Base-by-base conservation (phyloP, 2,329 filamentous ascomycete species). In the Endocalyx cinctus region DNA sequence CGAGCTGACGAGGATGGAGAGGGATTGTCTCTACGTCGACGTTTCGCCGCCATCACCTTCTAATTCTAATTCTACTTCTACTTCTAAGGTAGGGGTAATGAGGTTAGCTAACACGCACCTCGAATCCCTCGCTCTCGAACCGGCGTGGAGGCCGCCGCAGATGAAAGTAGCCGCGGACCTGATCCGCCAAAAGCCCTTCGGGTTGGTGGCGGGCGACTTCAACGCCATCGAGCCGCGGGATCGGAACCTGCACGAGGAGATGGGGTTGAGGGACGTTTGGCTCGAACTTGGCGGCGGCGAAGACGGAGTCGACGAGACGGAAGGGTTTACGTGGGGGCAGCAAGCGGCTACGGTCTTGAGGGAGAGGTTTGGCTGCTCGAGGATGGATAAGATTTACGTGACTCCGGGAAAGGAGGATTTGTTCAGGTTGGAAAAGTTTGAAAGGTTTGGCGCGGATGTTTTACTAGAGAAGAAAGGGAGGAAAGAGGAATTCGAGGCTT, bases 211-310 rank as follows among this genome's bases (percentile, higher is more conserved):
- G 0, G 74, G 73, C 2, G 72, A 77, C 45, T 61, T 76, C 33
- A 78, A 78, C 27, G 72, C 72, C 6, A 74, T 77, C 31, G 60
- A 74, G 40, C 57, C 59, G 0, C 74, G 71, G 37, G 73, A 77
- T 48, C 42, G 51, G 11, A 59, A 54, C 1, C 50, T 74, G 8
- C 68, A 72, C 32, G 41, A 41, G 7, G 64, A 68, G 1, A 69
- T 74, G 35, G 50, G 50, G 0, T 62, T 77, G 2, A 52, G 55
- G n/a, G 73, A 77, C 46, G 66, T 67, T 0, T 77, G 68, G 45
- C 58, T 77, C 5, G 60, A 63, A 31, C 55, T 63, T 10, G 71
- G 70, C 3, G 70, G 71, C 0, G 28, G 44, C 3, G 72, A 74
- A 37, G n/a, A n/a, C n/a, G n/a, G n/a, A n/a, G n/a, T n/a, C n/a